These are phyloP conservation scores for Gossypium mustelinum DNA, from an alignment of 345 rosid genomes.

Conservation along the genomic window DNA sequence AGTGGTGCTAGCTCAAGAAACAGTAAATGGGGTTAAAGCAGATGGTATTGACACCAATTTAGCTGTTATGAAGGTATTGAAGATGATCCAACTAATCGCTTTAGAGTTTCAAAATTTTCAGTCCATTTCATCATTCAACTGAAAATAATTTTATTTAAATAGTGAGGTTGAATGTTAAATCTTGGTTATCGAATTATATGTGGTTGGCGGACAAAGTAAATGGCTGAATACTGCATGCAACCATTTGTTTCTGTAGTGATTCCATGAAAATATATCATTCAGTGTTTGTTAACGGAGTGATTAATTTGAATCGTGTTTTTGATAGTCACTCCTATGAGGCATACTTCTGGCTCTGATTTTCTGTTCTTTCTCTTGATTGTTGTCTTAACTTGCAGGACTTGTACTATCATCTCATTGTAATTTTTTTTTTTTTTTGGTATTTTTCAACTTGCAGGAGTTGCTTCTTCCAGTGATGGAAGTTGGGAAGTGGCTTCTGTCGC, in stretches of 20 bases:
- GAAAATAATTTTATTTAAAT: background rate
- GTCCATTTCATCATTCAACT: background rate
- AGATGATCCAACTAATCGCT: background rate
- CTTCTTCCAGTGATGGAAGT: constrained; percentile 64
- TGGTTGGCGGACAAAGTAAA: background rate
- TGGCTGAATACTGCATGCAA: background rate
- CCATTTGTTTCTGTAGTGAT: background rate
- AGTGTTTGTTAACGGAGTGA: background rate
- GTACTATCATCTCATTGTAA: background rate
- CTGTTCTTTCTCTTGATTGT: background rate
- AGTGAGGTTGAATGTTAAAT: background rate
- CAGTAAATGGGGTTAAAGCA: constrained; percentile 87
- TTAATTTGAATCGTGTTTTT: background rate
- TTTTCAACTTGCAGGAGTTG: constrained; percentile 57
- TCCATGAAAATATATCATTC: background rate
- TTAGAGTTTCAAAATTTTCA: background rate
- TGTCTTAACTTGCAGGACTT: background rate
- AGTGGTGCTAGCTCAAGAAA: constrained; percentile 72
- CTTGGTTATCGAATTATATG: background rate
- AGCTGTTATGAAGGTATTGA: constrained; percentile 94
- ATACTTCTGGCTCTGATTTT: background rate
- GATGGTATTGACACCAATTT: constrained; percentile 90
- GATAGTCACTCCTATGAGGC: too few species aligned
- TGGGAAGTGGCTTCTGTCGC: constrained; percentile 52
- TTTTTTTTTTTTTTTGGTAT: background rate